Percentiles rank a stretch among this genome's conserved stretches.
Conservation (phyloP, 2,329 filamentous ascomycete genomes). For the Eurotiales sp. region DNA sequence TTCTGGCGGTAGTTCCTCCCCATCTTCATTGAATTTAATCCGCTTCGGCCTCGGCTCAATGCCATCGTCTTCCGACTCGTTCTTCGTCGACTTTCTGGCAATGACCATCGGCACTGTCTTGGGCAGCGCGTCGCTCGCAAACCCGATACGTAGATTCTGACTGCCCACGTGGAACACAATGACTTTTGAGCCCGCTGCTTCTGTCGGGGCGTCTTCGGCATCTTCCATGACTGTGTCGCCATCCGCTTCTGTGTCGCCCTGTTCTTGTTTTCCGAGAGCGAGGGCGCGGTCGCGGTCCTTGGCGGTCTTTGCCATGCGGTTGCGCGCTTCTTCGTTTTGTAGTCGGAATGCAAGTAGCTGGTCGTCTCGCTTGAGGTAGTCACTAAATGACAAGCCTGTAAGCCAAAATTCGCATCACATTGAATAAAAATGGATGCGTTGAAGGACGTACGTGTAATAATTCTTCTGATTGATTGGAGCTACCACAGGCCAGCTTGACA, state of each 20-base stretch:
- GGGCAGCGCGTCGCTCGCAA: slow-evolving; percentile 92
- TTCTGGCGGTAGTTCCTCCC: slow-evolving; percentile 54
- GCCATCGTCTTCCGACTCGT: slow-evolving; percentile 75
- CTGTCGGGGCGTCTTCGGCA: slow-evolving; percentile 53
- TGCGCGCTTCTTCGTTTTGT: slow-evolving; percentile 80
- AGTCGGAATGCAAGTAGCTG: slow-evolving; percentile 86
- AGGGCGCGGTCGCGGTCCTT: slow-evolving; percentile 84
- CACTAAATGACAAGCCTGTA: slow-evolving; percentile 49
- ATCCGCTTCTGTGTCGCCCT: slow-evolving; percentile 54
- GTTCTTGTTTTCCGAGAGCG: slow-evolving; percentile 60
- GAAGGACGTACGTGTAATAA: slow-evolving; percentile 77
- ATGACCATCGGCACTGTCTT: slow-evolving; percentile 93
- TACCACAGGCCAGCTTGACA: slow-evolving; percentile 89
- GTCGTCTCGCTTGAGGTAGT: slow-evolving; percentile 97
- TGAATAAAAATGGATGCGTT: not conserved
- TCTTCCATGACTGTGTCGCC: slow-evolving; percentile 56
- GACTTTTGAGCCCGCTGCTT: slow-evolving; percentile 77
- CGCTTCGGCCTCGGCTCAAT: slow-evolving; percentile 72
- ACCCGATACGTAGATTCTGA: slow-evolving; percentile 88
- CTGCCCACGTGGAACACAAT: slow-evolving; percentile 95
- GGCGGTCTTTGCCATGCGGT: slow-evolving; percentile 77
- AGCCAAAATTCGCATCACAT: not conserved
- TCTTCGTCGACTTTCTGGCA: slow-evolving; percentile 71
- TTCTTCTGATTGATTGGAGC: slow-evolving; percentile 98
- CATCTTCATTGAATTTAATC: slow-evolving; percentile 54